phyloP scores from a whole-genome alignment of 1,139 yeast species.

The Debaryomyces sp. region DNA sequence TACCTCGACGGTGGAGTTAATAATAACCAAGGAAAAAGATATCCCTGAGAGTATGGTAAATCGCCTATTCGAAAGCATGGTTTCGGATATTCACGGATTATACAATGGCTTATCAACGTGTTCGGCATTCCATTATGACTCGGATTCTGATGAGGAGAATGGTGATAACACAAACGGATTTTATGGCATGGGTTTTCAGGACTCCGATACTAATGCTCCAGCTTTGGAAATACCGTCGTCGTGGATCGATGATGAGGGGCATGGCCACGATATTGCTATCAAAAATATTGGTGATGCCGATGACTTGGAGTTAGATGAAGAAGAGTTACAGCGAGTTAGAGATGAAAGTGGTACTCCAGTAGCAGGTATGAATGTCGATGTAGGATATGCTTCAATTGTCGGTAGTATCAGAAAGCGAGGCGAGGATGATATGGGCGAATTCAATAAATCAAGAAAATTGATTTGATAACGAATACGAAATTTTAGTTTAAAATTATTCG shows the following conservation, averaged over 20 bases:
- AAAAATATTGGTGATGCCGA: constrained; percentile 41
- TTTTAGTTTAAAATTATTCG: neutral
- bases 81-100: constrained; percentile 19
- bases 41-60: neutral
- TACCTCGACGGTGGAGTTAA: constrained; percentile 24
- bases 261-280: constrained; percentile 13
- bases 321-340: constrained; percentile 9
- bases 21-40: constrained; percentile 11
- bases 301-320: constrained; percentile 30
- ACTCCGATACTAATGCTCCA: constrained; percentile 7
- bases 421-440: constrained; percentile 15
- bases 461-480: neutral
- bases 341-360: constrained; percentile 19
- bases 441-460: constrained; percentile 3
- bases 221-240: constrained; percentile 24
- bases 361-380: constrained; percentile 50
- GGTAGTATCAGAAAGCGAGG: constrained; percentile 36
- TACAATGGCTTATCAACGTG: constrained; percentile 43
- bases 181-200: constrained; percentile 10
- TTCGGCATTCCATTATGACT: constrained; percentile 41
- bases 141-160: constrained; percentile 24
- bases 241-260: constrained; percentile 20
- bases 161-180: constrained; percentile 13
- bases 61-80: constrained; percentile 13
- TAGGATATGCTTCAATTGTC: constrained; percentile 42